Evolutionary conservation across 257 asterid genomes (phyloP), one percentile per base, ranked within the genome.

Genomic region (Nicotiana obtusifolia): DNA sequence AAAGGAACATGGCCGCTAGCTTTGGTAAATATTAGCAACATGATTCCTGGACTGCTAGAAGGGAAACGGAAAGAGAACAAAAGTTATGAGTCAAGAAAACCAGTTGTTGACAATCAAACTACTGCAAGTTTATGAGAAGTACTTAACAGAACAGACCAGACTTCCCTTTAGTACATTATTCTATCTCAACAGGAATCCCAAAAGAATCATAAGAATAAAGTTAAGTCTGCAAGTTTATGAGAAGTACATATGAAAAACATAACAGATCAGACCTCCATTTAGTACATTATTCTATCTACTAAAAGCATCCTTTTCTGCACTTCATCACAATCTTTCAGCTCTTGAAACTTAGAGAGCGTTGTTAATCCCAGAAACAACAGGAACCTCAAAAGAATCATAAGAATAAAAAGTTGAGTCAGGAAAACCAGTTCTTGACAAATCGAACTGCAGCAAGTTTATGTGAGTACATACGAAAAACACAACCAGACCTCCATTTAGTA

Each of bases 41-140:
- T 93, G 81, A 93, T 93, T 82, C 99, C 98, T 37, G 98, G 99
- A 84, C 99, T 57, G 64, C 64, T 95, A 90, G 49, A 64, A 26
- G n/a, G 59, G 81, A 67, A 81, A 84, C 65, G 37, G 52, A 71
- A 41, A 84, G 76, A 26, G 61, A 19, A 56, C 28, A 56, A 41
- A 15, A 67, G 64, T 35, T n/a, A 33, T 65, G 76, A 33, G 71
- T 19, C 20, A 78, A 79, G 67, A 57, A 22, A 8, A 16, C 59
- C 60, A 73, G 60, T 4, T 22, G 20, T 14, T 24, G 10, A 35
- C 44, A 13, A 16, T 44, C 59, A 44, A 57, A 57, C 4, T 19
- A 2, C 64, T 57, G 26, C 24, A 57, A 17, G 24, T 57, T 57
- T 56, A 17, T 19, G 24, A 57, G 62, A 19, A 19, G 64, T 57